Conservation (phyloP, 768 basidiomycete species). For the Sistotremastrum niveocremeum region DNA sequence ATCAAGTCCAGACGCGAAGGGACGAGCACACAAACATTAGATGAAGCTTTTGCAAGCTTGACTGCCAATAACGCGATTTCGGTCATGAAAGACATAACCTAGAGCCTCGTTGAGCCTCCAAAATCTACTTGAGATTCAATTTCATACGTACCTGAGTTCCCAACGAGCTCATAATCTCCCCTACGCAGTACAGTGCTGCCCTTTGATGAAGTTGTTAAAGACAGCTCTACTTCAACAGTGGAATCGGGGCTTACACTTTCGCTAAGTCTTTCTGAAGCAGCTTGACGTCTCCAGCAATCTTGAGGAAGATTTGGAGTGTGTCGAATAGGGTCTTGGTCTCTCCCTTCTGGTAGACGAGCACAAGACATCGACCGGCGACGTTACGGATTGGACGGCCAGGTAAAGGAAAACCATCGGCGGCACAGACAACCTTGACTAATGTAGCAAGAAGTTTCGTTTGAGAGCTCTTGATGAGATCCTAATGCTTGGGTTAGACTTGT, state of each 20-base stretch:
- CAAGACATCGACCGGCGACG: conserved; percentile 63
- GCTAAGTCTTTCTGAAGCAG: conserved; percentile 43
- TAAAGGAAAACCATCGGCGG: conserved; percentile 51
- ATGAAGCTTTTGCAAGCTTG: conserved; percentile 53
- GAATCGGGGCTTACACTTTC: conserved; percentile 42
- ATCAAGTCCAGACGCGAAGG: conserved; percentile 1
- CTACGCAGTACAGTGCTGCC: conserved; percentile 75
- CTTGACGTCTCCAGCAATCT: conserved; percentile 62
- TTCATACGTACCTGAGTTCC: conserved; percentile 62
- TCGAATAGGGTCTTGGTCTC: conserved; percentile 84
- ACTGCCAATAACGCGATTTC: conserved; percentile 60
- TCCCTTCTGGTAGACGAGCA: conserved; percentile 59
- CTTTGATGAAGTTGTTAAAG: conserved; percentile 23
- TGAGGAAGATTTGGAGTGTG: conserved; percentile 64
- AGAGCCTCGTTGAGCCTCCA: background rate
- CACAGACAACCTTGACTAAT: conserved; percentile 55
- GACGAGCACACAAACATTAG: conserved; percentile 37
- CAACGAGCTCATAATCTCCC: conserved; percentile 75
- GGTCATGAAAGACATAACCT: conserved; percentile 94
- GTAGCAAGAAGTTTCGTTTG: conserved; percentile 51
- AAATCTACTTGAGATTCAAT: background rate
- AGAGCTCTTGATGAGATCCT: conserved; percentile 55
- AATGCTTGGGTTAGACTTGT: conserved; percentile 3
- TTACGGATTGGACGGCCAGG: conserved; percentile 83
- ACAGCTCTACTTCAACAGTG: background rate